Evolutionary conservation across 768 basidiomycete species (phyloP).

Genomic region (Trametes punicea): DNA sequence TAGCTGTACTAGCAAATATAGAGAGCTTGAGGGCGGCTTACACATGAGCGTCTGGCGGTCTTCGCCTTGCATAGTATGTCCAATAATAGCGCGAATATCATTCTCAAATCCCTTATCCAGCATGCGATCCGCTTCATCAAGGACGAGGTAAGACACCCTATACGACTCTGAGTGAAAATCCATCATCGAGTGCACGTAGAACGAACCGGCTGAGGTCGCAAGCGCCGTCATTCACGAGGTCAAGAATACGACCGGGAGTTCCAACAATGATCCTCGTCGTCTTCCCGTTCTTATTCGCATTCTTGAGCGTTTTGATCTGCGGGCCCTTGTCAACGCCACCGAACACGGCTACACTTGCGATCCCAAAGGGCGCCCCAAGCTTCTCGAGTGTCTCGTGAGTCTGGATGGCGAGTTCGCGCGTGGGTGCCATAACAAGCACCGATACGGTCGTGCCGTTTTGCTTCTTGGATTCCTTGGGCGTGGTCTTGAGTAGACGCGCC

Average conservation of each 20-base stretch:
- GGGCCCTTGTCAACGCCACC: slow-evolving; percentile 92
- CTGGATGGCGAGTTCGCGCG: slow-evolving; percentile 94
- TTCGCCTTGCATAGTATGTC: slow-evolving; percentile 58
- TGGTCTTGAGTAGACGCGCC: slow-evolving; percentile 51
- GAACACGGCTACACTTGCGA: slow-evolving; percentile 84
- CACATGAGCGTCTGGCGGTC: slow-evolving; percentile 93
- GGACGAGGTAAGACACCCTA: slow-evolving; percentile 86
- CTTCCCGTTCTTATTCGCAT: slow-evolving; percentile 46
- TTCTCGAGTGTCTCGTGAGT: slow-evolving; percentile 80
- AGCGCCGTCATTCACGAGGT: slow-evolving; percentile 83
- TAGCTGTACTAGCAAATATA: neutral
- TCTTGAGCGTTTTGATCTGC: slow-evolving; percentile 69
- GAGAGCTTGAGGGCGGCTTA: slow-evolving; percentile 38
- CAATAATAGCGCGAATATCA: slow-evolving; percentile 90
- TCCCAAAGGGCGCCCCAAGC: slow-evolving; percentile 70
- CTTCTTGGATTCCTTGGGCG: slow-evolving; percentile 33
- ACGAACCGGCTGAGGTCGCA: slow-evolving; percentile 77
- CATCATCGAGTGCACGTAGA: neutral
- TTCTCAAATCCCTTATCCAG: slow-evolving; percentile 98
- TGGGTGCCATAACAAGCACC: slow-evolving; percentile 76
- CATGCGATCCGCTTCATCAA: slow-evolving; percentile 99
- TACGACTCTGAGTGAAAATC: neutral
- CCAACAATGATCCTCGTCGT: slow-evolving; percentile 83
- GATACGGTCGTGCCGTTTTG: slow-evolving; percentile 39
- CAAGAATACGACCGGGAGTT: slow-evolving; percentile 90